Percentiles rank a stretch among this genome's conserved stretches.
These are phyloP conservation scores for Trametes sp. DNA, from an alignment of 1,284 basidiomycete species.

Conservation along the genomic window DNA sequence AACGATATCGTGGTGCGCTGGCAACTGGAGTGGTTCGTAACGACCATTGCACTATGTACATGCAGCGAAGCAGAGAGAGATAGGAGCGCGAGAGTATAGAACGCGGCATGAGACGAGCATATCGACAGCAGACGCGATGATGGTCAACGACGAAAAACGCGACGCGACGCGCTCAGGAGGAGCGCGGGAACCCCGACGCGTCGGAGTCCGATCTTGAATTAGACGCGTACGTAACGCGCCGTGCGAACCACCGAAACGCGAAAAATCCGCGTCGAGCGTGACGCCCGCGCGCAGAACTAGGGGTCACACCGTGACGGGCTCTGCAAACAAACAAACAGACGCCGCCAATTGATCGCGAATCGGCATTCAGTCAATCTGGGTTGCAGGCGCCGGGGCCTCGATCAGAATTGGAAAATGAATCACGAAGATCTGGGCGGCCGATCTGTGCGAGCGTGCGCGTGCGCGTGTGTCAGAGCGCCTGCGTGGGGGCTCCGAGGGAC, in stretches of 20 bases:
- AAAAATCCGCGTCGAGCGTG: slow-evolving; percentile 8
- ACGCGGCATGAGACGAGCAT: no score
- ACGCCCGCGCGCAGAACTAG: neutral
- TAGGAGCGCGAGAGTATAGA: neutral
- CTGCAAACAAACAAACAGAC: slow-evolving; percentile 22
- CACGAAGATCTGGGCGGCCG: slow-evolving; percentile 19
- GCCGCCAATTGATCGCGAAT: slow-evolving; percentile 25
- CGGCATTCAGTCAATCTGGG: slow-evolving; percentile 31
- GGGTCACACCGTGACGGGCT: slow-evolving; percentile 2
- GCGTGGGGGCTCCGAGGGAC: neutral
- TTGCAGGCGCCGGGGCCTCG: slow-evolving; percentile 17
- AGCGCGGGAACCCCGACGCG: slow-evolving; percentile 10
- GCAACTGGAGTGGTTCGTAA: neutral
- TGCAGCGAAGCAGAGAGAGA: neutral
- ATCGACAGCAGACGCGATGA: neutral
- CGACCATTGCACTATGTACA: neutral
- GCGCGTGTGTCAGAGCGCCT: slow-evolving; percentile 13
- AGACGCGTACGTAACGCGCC: slow-evolving; percentile 10
- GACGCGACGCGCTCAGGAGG: slow-evolving; percentile 1
- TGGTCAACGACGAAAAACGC: neutral
- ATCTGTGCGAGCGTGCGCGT: slow-evolving; percentile 1
- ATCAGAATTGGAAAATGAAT: slow-evolving; percentile 22
- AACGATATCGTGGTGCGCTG: neutral
- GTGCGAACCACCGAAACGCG: slow-evolving; percentile 10
- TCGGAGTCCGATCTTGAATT: slow-evolving; percentile 3